Percentiles rank a stretch among this genome's conserved stretches.
Evolutionary conservation across 2,329 filamentous ascomycete genomes (phyloP).

Genomic region (Pseudogymnoascus sp.): DNA sequence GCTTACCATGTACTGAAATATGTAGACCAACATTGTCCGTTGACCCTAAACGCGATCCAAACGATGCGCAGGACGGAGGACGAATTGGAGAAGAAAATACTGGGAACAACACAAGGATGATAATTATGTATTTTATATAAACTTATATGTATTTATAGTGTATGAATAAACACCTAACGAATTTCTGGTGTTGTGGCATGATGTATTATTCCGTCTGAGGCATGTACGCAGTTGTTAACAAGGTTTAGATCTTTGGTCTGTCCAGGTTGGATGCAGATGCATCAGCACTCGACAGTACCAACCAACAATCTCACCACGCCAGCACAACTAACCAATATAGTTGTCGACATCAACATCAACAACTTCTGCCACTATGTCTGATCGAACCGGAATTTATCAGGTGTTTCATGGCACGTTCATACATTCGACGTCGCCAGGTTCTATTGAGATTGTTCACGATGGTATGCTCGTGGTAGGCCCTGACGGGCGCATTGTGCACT

Average conservation of each 20-base stretch:
- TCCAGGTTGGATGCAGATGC: not conserved
- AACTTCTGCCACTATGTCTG: not conserved
- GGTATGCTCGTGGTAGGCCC: not conserved
- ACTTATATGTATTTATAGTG: constrained; percentile 5
- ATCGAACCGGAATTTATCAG: not conserved
- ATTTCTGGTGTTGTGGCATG: not conserved
- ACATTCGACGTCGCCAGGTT: not conserved
- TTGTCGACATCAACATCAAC: not conserved
- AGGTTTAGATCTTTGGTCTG: not conserved
- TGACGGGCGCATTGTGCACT: not conserved
- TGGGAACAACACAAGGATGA: not conserved
- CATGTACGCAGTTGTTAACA: not conserved
- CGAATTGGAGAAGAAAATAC: constrained; percentile 20
- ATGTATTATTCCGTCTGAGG: not conserved
- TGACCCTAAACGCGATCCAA: constrained; percentile 24
- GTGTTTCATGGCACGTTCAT: constrained; percentile 2
- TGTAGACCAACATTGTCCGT: constrained; percentile 25
- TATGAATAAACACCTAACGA: not conserved
- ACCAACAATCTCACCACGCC: not conserved
- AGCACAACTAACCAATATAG: not conserved
- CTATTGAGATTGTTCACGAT: not conserved
- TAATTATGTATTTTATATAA: constrained; percentile 9
- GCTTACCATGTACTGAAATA: constrained; percentile 21
- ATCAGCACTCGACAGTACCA: not conserved
- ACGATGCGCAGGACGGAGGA: constrained; percentile 25